Evolutionary conservation across 2,329 filamentous ascomycete species (phyloP).

Genomic region (Botrytis tulipae): DNA sequence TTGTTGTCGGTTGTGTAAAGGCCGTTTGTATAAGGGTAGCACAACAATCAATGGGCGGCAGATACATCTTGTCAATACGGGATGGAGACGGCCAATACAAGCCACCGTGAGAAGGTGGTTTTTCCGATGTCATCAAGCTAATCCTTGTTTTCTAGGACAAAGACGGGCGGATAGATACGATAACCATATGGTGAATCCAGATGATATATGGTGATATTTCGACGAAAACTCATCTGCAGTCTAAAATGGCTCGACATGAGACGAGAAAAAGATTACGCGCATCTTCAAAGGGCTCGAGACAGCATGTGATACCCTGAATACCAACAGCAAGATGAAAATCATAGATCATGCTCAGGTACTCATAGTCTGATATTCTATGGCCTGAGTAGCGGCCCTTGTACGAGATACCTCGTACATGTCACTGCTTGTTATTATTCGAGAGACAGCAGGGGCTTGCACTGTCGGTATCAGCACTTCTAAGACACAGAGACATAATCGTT

Average conservation of each 20-base stretch:
- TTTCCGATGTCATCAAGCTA: neutral
- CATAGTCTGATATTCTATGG: neutral
- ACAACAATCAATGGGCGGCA: neutral
- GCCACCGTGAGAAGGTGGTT: neutral
- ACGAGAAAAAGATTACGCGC: neutral
- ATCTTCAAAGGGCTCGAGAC: fast-evolving
- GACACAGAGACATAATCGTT: neutral
- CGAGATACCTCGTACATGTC: no score
- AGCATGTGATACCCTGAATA: fast-evolving
- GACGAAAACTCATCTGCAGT: no score
- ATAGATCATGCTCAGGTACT: neutral
- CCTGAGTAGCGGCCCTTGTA: fast-evolving
- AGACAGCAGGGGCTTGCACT: neutral
- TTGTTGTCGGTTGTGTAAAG: neutral
- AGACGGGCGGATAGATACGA: conserved; percentile 14
- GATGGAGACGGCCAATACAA: no score
- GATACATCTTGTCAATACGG: neutral
- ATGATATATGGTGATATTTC: conserved; percentile 3
- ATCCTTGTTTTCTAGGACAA: neutral
- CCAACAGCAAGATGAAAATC: neutral
- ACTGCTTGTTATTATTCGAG: neutral
- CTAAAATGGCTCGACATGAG: neutral
- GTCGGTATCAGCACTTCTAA: neutral
- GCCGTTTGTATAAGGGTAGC: no score
- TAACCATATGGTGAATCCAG: conserved; percentile 5